A percentile compares a stretch with the other conserved stretches of the same genome.
Evolutionary conservation across 2,329 filamentous ascomycete species (phyloP).

Genomic region (Aspergillus transmontanensis): DNA sequence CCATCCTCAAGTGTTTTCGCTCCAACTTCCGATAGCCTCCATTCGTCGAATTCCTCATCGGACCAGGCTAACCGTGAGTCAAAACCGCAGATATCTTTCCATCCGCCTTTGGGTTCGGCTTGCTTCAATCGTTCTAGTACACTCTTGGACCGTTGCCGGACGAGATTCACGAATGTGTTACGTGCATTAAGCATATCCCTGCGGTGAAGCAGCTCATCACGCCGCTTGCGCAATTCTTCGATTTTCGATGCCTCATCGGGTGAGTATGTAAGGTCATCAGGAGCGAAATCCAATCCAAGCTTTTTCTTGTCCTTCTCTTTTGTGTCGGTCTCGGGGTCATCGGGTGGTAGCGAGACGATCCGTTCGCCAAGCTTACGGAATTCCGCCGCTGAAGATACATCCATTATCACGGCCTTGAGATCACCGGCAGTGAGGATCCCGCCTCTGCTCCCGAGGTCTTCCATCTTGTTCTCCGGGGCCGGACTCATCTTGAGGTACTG

Average conservation of each 20-base stretch:
- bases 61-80: constrained; percentile 51
- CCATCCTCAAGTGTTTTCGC: constrained; percentile 43
- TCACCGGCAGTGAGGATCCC: constrained; percentile 46
- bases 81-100: constrained; percentile 54
- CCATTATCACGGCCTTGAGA: constrained; percentile 43
- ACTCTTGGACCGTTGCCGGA: constrained; percentile 45
- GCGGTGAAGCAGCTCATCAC: constrained; percentile 38
- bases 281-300: constrained; percentile 32
- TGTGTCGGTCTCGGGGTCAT: constrained; percentile 22
- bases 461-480: constrained; percentile 24
- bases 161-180: constrained; percentile 44
- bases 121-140: constrained; percentile 49
- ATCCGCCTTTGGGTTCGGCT: constrained; percentile 46
- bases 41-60: constrained; percentile 52
- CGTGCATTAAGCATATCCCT: constrained; percentile 46
- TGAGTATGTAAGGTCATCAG: constrained; percentile 37
- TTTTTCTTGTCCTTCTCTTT: constrained; percentile 25
- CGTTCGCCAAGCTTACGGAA: constrained; percentile 46
- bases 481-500: constrained; percentile 31
- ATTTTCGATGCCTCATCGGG: constrained; percentile 42
- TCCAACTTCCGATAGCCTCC: constrained; percentile 44
- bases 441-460: constrained; percentile 45
- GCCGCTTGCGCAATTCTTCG: constrained; percentile 37
- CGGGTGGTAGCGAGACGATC: constrained; percentile 37
- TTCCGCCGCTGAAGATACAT: constrained; percentile 40